These are phyloP conservation scores for Neurospora tetraspora DNA, from an alignment of 495 filamentous ascomycete genomes.

Conservation along the genomic window DNA sequence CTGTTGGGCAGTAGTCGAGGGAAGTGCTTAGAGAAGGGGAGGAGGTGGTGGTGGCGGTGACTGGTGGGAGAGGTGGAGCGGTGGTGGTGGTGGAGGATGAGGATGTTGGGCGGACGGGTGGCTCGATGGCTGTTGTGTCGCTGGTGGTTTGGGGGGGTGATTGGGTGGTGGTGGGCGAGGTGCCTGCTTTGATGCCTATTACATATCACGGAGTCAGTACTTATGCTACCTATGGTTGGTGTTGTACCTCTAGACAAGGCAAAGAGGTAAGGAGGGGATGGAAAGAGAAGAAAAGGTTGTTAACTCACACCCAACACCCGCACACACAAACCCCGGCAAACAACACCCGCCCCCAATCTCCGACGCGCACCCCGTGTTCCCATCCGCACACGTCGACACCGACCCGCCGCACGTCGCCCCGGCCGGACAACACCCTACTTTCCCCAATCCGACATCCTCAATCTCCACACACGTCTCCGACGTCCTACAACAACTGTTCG, in stretches of 20 bases:
- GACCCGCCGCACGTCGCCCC: conserved; percentile 58
- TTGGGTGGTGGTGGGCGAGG: conserved; percentile 8
- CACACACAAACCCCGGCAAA: conserved; percentile 68
- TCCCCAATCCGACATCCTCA: conserved; percentile 59
- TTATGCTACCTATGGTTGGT: conserved; percentile 17
- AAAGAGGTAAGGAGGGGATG: conserved; percentile 11
- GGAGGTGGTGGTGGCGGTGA: background rate
- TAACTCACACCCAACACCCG: conserved; percentile 68
- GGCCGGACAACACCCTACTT: conserved; percentile 76
- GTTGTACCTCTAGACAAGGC: background rate
- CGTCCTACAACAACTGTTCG: conserved; percentile 65
- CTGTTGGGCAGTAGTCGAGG: conserved; percentile 40
- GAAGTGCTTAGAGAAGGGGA: conserved; percentile 4
- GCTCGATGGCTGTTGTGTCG: conserved; percentile 13
- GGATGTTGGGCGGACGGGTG: conserved; percentile 31
- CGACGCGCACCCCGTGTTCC: conserved; percentile 57
- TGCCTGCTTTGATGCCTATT: conserved; percentile 24
- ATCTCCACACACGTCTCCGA: conserved; percentile 63
- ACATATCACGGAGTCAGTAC: conserved; percentile 26
- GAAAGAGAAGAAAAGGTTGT: conserved; percentile 1
- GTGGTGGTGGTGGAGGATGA: conserved; percentile 17
- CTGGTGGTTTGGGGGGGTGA: conserved; percentile 14
- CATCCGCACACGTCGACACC: conserved; percentile 51
- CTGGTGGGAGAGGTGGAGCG: background rate
- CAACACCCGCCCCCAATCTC: conserved; percentile 79